Base-by-base conservation (phyloP, 192 early-diverging fungal genomes). In the Rhizophagus sp. region DNA sequence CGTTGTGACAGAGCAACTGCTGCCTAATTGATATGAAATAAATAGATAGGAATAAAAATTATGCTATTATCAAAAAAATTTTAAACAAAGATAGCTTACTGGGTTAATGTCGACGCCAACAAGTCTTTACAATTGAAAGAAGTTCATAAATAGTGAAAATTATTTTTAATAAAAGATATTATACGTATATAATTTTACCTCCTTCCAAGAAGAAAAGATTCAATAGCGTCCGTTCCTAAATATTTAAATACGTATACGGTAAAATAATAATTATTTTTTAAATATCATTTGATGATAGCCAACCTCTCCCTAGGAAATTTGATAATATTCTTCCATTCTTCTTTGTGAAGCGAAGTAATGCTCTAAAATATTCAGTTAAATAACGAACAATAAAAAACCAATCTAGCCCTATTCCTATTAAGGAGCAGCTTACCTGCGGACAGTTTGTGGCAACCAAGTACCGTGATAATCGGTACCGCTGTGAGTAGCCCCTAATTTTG, bases 401-500 rank as follows among this genome's bases (percentile, higher is more conserved):
- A 41, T 41, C 11, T 44, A 1, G 11, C 2, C 10, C 44, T 5
- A 12, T 10, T 1, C 11, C 9, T 2, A 12, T 47, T 10, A 47
- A 47, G 44, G 1, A 9, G 13, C 1, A 22, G 4, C 50, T 70
- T 82, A 89, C 88, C 88, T 86, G 57, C 96, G 86, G 24, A 95
- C 94, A 22, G 95, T 92, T 80, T 97, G 96, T 30, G 96, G 96
- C 24, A 97, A 88, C 96, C 96, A 97, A 5, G 96, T 96, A 64
- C 95, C 96, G 79, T 96, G 96, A 78, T 97, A 97, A 82, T 97
- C 96, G 15, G 92, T 91, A n/a, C 95, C 96, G 33, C 93, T 94
- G 85, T 96, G 94, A n/a, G 94, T 91, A 3, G 90, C 94, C 94
- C 85, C 85, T 86, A 75, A 49, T 33, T 19, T 10, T 13, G 25